A percentile compares a stretch with the other conserved stretches of the same genome.
These are phyloP conservation scores for Thalia dealbata DNA, from an alignment of 176 grass and related monocot genomes.

Conservation along the genomic window DNA sequence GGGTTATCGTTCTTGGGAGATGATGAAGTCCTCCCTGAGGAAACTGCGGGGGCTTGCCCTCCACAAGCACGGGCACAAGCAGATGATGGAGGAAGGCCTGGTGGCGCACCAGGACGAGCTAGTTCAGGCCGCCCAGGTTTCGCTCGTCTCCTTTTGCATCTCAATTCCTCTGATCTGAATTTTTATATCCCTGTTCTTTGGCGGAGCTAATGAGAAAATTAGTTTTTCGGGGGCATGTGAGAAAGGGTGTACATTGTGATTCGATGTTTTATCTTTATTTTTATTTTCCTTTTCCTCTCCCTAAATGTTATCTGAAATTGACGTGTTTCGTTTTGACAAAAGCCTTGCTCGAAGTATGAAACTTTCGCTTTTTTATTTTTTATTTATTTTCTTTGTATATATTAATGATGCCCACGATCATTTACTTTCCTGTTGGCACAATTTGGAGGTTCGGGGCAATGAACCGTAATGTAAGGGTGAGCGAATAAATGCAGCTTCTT, in stretches of 20 bases:
- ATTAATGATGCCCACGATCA: neutral
- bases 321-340: neutral
- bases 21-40: constrained; percentile 87
- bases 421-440: neutral
- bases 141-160: neutral
- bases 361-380: neutral
- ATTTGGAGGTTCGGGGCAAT: neutral
- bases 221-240: neutral
- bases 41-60: constrained; percentile 49
- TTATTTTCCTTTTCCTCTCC: neutral
- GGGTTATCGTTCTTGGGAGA: neutral
- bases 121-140: constrained; percentile 52
- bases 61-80: constrained; percentile 27
- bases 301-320: neutral
- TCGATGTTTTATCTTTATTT: neutral
- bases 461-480: neutral
- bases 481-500: neutral
- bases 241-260: neutral
- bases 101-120: constrained; percentile 82
- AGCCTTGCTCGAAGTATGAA: neutral
- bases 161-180: neutral
- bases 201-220: neutral
- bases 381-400: neutral
- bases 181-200: too few species aligned
- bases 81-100: constrained; percentile 33